phyloP scores from a whole-genome alignment of 495 filamentous ascomycete species.

The Podospora fimiseda region DNA sequence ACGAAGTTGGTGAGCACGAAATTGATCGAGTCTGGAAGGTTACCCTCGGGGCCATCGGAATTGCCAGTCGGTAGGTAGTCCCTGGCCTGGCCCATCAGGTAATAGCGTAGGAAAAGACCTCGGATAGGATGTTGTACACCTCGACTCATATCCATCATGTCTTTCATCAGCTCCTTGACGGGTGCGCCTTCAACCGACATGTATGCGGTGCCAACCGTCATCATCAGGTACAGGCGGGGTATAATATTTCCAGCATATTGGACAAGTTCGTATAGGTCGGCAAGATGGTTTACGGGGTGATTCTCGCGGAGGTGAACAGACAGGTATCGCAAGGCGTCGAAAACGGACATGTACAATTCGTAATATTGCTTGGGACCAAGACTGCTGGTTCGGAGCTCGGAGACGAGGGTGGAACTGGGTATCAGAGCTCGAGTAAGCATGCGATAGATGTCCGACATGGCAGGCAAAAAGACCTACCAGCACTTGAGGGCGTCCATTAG shows the following conservation, averaged over 20 bases:
- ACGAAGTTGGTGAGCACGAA: slow-evolving; percentile 98
- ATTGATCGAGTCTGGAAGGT: slow-evolving; percentile 93
- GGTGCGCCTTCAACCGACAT: slow-evolving; percentile 98
- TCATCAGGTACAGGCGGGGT: slow-evolving; percentile 94
- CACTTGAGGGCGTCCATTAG: slow-evolving; percentile 99
- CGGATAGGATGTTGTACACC: slow-evolving; percentile 95
- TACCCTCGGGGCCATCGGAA: slow-evolving; percentile 91
- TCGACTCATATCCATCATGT: slow-evolving; percentile 99
- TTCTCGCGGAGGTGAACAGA: slow-evolving; percentile 94
- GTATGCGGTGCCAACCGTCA: slow-evolving; percentile 96
- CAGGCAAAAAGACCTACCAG: slow-evolving; percentile 57
- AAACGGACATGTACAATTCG: slow-evolving; percentile 98
- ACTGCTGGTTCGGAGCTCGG: slow-evolving; percentile 91
- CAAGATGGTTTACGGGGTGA: slow-evolving; percentile 94
- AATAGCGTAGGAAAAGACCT: slow-evolving; percentile 91
- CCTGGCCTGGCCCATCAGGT: slow-evolving; percentile 86
- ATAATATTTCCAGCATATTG: slow-evolving; percentile 99
- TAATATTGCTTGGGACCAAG: slow-evolving; percentile 98
- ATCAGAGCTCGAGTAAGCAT: background rate
- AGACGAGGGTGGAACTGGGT: slow-evolving; percentile 87
- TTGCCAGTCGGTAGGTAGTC: slow-evolving; percentile 76
- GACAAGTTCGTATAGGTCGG: slow-evolving; percentile 96
- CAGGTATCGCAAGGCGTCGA: slow-evolving; percentile 94
- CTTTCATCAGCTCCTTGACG: slow-evolving; percentile 99
- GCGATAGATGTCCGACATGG: background rate